Evolutionary conservation across 1,284 basidiomycete species (phyloP), one percentile per base, ranked within the genome.

Genomic region (Puccinia polysora): DNA sequence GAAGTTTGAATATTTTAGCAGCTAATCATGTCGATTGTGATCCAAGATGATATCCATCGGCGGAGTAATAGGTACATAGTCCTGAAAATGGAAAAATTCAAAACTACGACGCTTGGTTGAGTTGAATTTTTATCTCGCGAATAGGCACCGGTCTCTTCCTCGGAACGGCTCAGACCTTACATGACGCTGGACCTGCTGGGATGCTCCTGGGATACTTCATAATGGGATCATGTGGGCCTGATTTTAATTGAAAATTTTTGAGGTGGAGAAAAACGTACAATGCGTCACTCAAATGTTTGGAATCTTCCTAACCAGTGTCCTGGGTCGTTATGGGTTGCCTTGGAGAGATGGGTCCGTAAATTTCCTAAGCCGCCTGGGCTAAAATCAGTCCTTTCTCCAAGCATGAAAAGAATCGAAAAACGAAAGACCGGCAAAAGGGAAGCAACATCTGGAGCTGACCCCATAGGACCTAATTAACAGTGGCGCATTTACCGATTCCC

Each of bases 11-110:
- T n/a, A 10, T 7, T 23, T 8, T 6, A 23, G 34, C 8, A 23
- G 34, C 56, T 58, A 2, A 36, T 56, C 2, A 32, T 7, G 36
- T 58, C 20, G 1, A 58, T 23, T 58, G 20, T 1, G 14, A 36
- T 36, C 38, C 32, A n/a, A 70, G 68, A 70, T 70, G 68, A 70
- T 70, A 4, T 70, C 68, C 6, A 62, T 70, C 28, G 68, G 68
- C 49, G 58, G 68, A 28, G 68, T 70, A 14, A 62, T 70, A 47
- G 65, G 65, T 58, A 59, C 30, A 43, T 47, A 25, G 5, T 10
- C 10, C 10, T 45, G 10, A 45, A 45, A 45, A 10, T 45, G 10
- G n/a, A 45, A 10, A 45, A 45, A 10, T 45, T 10, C 10, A 10
- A 45, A 10, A 45, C 40, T n/a, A 45, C 10, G 43, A 47, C 32